Evolutionary conservation across 2,329 filamentous ascomycete species (phyloP), one percentile per base, ranked within the genome.

Genomic region (Zymoseptoria brevis): DNA sequence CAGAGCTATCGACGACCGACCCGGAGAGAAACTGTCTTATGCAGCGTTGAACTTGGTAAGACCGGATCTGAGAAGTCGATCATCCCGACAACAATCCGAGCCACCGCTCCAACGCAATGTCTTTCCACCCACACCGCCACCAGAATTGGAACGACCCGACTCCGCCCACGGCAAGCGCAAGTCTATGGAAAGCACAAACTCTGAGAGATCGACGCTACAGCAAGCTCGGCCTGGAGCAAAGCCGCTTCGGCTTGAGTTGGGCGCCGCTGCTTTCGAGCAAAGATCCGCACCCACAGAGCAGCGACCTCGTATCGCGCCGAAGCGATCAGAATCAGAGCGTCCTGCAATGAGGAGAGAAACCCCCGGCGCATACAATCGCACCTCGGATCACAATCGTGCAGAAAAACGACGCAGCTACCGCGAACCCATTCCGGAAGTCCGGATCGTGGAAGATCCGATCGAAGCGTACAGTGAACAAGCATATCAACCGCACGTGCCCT

Each of bases 111-210:
- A 83, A 71, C 86, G 90, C 68, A 89, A 89, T 68, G 83, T 93
- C 63, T 96, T 97, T 77, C 94, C 94, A 19, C 94, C 94, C n/a
- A 97, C 94, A n/a, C 94, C 94, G 49, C 94, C 94, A 6, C 94
- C 94, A 5, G 94, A 99, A 78, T 83, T 84, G 62, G 91, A 96
- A 54, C 58, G 66, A 45, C 67, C 69, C 22, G 64, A 67, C 11
- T 67, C 66, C 11, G 60, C 59, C 19, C 64, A 69, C 45, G 61
- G 62, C 21, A 66, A 65, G 58, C 64, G 62, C 61, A 60, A 74
- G 68, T 67, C 74, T 69, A 61, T 77, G 70, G 72, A 75, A 69
- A 65, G 82, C 56, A 75, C 79, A 21, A 75, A 77, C 24, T 81
- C 80, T 53, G 75, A 64, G 41, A 60, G 59, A 26, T 71, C 69